Conservation (phyloP, 495 filamentous ascomycete species). For the Cairneyella variabilis region DNA sequence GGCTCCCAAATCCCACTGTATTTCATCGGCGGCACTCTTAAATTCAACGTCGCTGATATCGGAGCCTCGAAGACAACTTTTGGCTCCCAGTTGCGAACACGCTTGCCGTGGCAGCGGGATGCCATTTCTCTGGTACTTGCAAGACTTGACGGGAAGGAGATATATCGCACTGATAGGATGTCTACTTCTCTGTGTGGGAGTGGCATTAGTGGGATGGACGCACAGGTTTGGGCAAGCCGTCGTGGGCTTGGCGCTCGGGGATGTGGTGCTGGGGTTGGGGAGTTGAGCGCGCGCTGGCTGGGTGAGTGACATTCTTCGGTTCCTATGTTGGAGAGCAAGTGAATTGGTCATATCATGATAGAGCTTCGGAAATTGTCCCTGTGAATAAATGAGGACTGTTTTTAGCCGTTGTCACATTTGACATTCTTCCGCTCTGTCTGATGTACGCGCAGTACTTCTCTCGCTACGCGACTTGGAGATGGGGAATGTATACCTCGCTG, state of each 20-base stretch:
- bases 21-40: not conserved
- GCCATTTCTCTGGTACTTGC: not conserved
- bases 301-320: too few relatives aligned
- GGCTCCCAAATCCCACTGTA: not conserved
- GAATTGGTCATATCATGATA: too few relatives aligned
- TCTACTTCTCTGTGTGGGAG: not conserved
- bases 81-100: not conserved
- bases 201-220: not conserved
- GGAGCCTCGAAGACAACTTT: not conserved
- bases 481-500: not conserved
- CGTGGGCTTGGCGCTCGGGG: not conserved
- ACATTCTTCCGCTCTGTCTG: not conserved
- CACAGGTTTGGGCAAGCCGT: not conserved
- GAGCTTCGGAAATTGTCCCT: not conserved
- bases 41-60: not conserved
- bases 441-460: not conserved
- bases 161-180: not conserved
- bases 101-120: not conserved
- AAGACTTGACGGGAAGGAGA: not conserved
- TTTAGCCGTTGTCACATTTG: not conserved
- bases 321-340: too few relatives aligned
- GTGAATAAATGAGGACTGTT: not conserved
- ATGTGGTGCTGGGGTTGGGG: not conserved
- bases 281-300: not conserved
- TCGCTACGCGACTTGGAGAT: not conserved